A percentile compares a stretch with the other conserved stretches of the same genome.
Evolutionary conservation across 2,329 filamentous ascomycete genomes (phyloP).

Genomic region (Balansia obtecta): DNA sequence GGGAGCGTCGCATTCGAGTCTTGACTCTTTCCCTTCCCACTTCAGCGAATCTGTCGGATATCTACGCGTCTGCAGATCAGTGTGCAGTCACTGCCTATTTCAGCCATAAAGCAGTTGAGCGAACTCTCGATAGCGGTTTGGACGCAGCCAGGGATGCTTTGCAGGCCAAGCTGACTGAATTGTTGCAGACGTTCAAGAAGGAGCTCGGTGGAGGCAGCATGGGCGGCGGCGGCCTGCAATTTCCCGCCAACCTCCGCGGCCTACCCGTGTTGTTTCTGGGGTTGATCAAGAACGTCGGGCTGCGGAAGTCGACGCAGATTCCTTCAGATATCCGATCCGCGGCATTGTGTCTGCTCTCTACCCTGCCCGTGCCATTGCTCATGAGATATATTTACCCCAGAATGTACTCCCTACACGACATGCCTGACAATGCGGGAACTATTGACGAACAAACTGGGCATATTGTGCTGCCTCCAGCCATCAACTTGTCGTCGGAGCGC

Average conservation of each 20-base stretch:
- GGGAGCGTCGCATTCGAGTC: slow-evolving; percentile 87
- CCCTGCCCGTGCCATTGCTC: slow-evolving; percentile 75
- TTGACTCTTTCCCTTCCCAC: slow-evolving; percentile 89
- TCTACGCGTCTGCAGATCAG: slow-evolving; percentile 93
- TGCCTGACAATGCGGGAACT: slow-evolving; percentile 85
- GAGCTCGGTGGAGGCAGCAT: slow-evolving; percentile 93
- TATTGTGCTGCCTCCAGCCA: slow-evolving; percentile 70
- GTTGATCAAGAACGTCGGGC: slow-evolving; percentile 89
- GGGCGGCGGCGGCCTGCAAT: slow-evolving; percentile 85
- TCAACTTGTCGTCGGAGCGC: slow-evolving; percentile 80
- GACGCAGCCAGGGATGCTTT: slow-evolving; percentile 85
- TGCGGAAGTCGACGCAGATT: slow-evolving; percentile 86
- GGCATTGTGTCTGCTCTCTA: slow-evolving; percentile 87
- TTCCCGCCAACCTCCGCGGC: slow-evolving; percentile 82
- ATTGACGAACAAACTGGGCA: slow-evolving; percentile 79
- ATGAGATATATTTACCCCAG: slow-evolving; percentile 87
- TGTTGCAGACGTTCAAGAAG: slow-evolving; percentile 92
- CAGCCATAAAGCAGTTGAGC: slow-evolving; percentile 94
- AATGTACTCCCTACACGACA: slow-evolving; percentile 82
- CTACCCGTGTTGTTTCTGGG: slow-evolving; percentile 86
- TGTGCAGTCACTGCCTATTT: slow-evolving; percentile 88
- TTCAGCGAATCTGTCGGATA: slow-evolving; percentile 76
- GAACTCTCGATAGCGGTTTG: slow-evolving; percentile 70
- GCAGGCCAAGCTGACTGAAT: slow-evolving; percentile 82
- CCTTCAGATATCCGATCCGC: slow-evolving; percentile 88